Evolutionary conservation across 768 basidiomycete species (phyloP), one percentile per base, ranked within the genome.

Genomic region (Candolleomyces efflorescens): DNA sequence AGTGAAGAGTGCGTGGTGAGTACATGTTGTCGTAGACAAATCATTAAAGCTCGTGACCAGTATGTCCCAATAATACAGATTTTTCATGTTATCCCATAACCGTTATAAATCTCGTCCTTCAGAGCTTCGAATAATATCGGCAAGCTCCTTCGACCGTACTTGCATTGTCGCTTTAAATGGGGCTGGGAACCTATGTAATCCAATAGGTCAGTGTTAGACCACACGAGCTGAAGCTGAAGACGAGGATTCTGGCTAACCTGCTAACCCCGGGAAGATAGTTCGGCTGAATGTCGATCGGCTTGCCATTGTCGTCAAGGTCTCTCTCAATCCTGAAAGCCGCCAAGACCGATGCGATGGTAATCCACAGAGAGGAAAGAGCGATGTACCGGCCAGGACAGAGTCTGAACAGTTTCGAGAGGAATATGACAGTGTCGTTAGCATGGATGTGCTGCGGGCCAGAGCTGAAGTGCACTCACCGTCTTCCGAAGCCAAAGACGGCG

Each of bases 401-500:
- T 13, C 53, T 54, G 41, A 43, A 32, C 11, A 11, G 5, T 43
- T 43, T 39, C 38, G 38, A 39, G 32, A 18, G 20, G 5, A 6
- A 13, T 12, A 20, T 26, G 26, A 27, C 26, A n/a, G 22, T 17
- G 23, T 32, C 32, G 5, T 32, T 32, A 32, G 32, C 11, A 32
- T 1, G 32, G 11, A 32, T 32, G 32, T 11, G 32, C 32, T 23
- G 11, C 41, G 41, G 9, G 11, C 2, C 24, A 17, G 43, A 11
- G 27, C 38, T 32, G 11, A 39, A 32, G 47, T 27, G 9, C 15
- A 58, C 46, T 17, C 23, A 59, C 60, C 60, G 50, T 18, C 60
- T 39, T 22, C 61, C 61, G 32, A 62, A 62, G 9, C 61, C 61
- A 32, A 62, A 62, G 15, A 27, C 27, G 3, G 55, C 48, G 38